A percentile compares a stretch with the other conserved stretches of the same genome.
Conservation (phyloP, 805 yeast species). For the Barnettozyma sp. region DNA sequence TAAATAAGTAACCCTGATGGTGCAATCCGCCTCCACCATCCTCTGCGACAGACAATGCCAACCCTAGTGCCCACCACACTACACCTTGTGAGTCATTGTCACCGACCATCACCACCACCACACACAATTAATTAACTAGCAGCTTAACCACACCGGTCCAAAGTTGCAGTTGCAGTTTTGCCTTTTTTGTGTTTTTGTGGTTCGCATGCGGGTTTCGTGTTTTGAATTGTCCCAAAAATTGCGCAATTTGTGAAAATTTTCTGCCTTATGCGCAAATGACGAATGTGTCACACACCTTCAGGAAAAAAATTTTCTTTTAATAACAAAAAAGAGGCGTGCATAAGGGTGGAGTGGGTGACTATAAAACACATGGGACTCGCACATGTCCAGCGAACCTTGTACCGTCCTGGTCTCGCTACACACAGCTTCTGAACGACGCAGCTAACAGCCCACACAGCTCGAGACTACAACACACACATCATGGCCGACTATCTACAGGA, state of each 20-base stretch:
- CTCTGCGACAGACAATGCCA: no score
- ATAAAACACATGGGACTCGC: conserved; percentile 4
- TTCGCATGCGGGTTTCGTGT: background rate
- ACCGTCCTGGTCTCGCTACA: no score
- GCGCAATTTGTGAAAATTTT: conserved; percentile 9
- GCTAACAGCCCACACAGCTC: no score
- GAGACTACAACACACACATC: no score
- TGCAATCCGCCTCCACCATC: no score
- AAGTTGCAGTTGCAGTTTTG: no score
- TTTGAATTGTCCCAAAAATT: conserved; percentile 1
- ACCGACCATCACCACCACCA: background rate
- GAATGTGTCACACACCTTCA: conserved; percentile 7
- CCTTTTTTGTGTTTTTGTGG: background rate
- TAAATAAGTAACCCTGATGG: no score
- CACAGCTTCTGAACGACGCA: no score
- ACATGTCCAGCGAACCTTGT: no score
- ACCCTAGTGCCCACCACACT: conserved; percentile 5
- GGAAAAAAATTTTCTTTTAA: no score
- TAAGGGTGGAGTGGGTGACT: conserved; percentile 3
- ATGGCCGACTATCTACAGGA: conserved; percentile 14
- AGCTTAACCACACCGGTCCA: background rate
- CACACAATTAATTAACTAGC: background rate
- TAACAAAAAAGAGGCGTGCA: no score
- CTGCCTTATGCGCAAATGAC: conserved; percentile 5
- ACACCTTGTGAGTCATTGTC: conserved; percentile 3